Base-by-base conservation (phyloP, 1,284 basidiomycete species). In the Inonotus hispidus region DNA sequence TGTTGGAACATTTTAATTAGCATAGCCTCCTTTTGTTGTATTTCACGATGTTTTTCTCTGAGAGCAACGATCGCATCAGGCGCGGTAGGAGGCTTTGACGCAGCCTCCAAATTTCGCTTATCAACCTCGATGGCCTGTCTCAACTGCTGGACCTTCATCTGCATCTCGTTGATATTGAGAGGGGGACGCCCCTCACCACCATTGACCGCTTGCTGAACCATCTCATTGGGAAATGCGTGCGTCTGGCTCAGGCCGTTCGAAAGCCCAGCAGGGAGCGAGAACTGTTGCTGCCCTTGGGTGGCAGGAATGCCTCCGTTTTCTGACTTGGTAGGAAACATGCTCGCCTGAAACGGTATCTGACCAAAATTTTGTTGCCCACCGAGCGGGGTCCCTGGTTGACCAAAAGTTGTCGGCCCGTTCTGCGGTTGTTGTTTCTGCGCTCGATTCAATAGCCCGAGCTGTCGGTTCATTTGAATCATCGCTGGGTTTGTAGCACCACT, bases 361-460 rank as follows among this genome's bases (percentile, higher is more conserved):
- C 53, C 45, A 19, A 62, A 14, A 39, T 56, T 56, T 19, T 46
- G 60, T 23, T 63, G 62, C 13, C 58, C 58, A 19, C 46, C 49
- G 21, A 63, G 39, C n/a, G 58, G 32, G 37, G 38, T 37, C 27
- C 45, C 45, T 16, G 29, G 27, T 19, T 58, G 61, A 4, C 39
- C 37, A 21, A 62, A 62, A n/a, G 50, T 57, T 25, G 53, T 29
- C 37, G 59, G 58, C 16, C 58, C 62, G 27, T 60, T 60, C 54
- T 63, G 62, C n/a, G 58, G 58, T 39, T 56, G 58, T 27, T 63
- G 62, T n/a, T 60, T 56, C 37, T 45, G 58, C n/a, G 62, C 58
- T 16, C 27, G 41, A 52, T 53, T 54, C 21, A 63, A 37, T 23
- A 59, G 49, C 16, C 38, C 55, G 14, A 63, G 29, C 32, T 63